Evolutionary conservation across 768 basidiomycete species (phyloP).

Genomic region (Psilocybe cubensis): DNA sequence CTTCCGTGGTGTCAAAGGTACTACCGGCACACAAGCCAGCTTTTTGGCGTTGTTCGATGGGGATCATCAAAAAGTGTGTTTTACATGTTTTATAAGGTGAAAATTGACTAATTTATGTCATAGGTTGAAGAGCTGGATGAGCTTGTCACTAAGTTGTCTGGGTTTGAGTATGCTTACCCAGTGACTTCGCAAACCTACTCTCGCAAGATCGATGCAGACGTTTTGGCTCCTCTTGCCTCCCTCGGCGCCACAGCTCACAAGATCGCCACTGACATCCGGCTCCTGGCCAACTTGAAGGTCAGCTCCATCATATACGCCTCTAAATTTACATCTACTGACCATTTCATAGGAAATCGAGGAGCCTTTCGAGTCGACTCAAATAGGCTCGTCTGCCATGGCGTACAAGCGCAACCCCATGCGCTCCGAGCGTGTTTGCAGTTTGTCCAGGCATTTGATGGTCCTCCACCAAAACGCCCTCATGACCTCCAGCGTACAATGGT

Average conservation of each 20-base stretch:
- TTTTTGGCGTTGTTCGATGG: conserved; percentile 95
- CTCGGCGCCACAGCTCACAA: conserved; percentile 97
- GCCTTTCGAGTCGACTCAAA: conserved; percentile 98
- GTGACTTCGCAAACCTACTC: conserved; percentile 99
- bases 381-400: conserved; percentile 97
- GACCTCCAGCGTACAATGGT: conserved; percentile 96
- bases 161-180: conserved; percentile 94
- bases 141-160: conserved; percentile 88
- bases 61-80: conserved; percentile 82
- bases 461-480: conserved; percentile 96
- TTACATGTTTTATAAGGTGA: neutral
- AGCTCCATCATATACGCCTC: neutral
- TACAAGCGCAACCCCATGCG: conserved; percentile 99
- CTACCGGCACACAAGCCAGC: conserved; percentile 96
- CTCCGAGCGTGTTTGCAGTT: conserved; percentile 94
- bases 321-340: neutral
- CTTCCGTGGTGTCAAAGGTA: conserved; percentile 99
- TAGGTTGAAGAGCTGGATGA: conserved; percentile 89
- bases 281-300: conserved; percentile 93
- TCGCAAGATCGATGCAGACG: conserved; percentile 95
- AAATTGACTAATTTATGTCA: neutral
- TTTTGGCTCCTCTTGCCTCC: conserved; percentile 87
- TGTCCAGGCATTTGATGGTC: conserved; percentile 94
- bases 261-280: conserved; percentile 92
- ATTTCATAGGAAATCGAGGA: conserved; percentile 87